phyloP scores from a whole-genome alignment of 163 green algal species.

The Smithsoniella earleae region DNA sequence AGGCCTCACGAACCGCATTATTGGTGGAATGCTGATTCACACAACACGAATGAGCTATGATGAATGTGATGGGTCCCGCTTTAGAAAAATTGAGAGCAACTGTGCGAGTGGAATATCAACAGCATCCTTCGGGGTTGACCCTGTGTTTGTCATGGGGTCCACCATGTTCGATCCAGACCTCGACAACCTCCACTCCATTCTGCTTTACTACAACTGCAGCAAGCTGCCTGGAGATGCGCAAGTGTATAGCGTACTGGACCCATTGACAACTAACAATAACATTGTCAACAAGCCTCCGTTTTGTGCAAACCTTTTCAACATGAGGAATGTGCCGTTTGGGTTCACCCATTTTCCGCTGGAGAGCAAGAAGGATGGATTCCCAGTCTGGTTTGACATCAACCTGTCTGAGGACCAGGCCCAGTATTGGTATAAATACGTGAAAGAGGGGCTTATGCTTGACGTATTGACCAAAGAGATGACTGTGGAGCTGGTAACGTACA shows the following conservation, averaged over 20 bases:
- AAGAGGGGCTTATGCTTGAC: conserved; percentile 67
- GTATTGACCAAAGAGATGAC: conserved; percentile 32
- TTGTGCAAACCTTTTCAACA: conserved; percentile 53
- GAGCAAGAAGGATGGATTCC: conserved; percentile 45
- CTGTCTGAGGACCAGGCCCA: conserved; percentile 43
- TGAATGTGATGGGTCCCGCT: conserved; percentile 39
- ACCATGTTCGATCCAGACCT: conserved; percentile 44
- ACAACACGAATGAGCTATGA: conserved; percentile 36
- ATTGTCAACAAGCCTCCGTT: conserved; percentile 48
- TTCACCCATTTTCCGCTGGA: conserved; percentile 41
- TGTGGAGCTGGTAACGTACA: conserved; percentile 46
- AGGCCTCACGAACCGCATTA: conserved; percentile 49
- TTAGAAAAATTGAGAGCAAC: conserved; percentile 43
- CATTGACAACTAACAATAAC: conserved; percentile 39
- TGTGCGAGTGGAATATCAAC: conserved; percentile 38
- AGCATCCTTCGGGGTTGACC: conserved; percentile 56
- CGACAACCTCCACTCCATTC: conserved; percentile 37
- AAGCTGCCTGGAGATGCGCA: conserved; percentile 44
- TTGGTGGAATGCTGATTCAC: conserved; percentile 60
- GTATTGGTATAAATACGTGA: conserved; percentile 54
- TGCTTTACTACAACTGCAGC: conserved; percentile 42
- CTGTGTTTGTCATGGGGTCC: conserved; percentile 63
- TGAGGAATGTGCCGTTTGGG: conserved; percentile 38
- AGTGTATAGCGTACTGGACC: conserved; percentile 47
- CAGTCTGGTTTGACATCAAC: conserved; percentile 73